Evolutionary conservation across 2,329 filamentous ascomycete species (phyloP).

Genomic region (Aspergillus uvarum): DNA sequence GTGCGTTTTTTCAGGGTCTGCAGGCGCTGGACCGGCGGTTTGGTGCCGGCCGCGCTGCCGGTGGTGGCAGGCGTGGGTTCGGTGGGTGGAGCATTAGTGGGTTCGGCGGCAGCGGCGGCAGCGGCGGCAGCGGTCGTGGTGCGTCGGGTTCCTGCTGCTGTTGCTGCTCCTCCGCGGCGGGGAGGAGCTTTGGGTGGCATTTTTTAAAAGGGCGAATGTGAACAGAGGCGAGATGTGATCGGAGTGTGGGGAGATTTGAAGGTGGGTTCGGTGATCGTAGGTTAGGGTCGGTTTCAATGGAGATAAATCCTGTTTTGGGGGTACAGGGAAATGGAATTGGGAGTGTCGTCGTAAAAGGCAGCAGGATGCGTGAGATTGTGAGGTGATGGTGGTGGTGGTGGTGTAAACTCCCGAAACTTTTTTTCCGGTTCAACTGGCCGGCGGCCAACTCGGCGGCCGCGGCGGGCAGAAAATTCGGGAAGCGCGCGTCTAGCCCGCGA

Average conservation of each 20-base stretch:
- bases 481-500: conserved; percentile 14
- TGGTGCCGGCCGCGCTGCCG: conserved; percentile 11
- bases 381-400: not conserved
- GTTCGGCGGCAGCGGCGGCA: conserved; percentile 15
- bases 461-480: not conserved
- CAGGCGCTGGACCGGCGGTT: conserved; percentile 43
- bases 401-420: not conserved
- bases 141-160: conserved; percentile 21
- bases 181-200: conserved; percentile 39
- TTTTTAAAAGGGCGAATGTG: not conserved
- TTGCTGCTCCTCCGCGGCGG: conserved; percentile 22
- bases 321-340: not conserved
- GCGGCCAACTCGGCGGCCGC: not conserved
- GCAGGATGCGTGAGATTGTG: not conserved
- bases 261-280: too few relatives aligned
- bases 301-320: not conserved
- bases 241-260: too few relatives aligned
- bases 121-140: conserved; percentile 15
- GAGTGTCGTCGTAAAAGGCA: not conserved
- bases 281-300: too few relatives aligned
- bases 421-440: not conserved
- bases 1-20: conserved; percentile 44
- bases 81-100: conserved; percentile 10
- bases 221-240: not conserved
- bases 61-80: conserved; percentile 5